phyloP scores from a whole-genome alignment of 108 stramenopile genomes.

The Pseudonitzschia pungens region DNA sequence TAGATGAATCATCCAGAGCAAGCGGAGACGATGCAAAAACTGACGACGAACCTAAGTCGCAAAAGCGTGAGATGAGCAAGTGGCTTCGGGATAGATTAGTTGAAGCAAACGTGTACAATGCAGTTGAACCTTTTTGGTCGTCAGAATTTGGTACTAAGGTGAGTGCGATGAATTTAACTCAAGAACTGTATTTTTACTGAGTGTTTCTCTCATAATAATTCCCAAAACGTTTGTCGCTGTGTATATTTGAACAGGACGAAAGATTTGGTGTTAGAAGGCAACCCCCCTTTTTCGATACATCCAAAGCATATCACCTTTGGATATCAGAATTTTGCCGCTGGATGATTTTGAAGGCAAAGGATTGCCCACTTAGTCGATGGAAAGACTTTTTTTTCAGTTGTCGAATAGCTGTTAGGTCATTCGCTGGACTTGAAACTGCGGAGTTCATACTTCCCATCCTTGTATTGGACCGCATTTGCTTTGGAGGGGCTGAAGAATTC shows the following conservation, averaged over 20 bases:
- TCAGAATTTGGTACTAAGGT: constrained; percentile 69
- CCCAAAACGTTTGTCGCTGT: not conserved
- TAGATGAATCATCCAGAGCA: constrained; percentile 44
- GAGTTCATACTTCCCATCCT: constrained; percentile 85
- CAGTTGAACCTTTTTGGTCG: constrained; percentile 85
- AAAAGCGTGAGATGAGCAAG: constrained; percentile 49
- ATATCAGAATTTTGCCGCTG: constrained; percentile 51
- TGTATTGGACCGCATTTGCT: constrained; percentile 78
- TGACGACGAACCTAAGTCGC: not conserved
- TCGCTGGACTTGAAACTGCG: constrained; percentile 58
- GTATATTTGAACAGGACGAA: not conserved
- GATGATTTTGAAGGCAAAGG: constrained; percentile 52
- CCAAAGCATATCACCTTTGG: constrained; percentile 69
- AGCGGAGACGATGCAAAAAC: constrained; percentile 4
- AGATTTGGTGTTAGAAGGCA: constrained; percentile 20
- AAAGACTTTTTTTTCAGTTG: constrained; percentile 70
- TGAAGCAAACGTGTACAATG: constrained; percentile 57
- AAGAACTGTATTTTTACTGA: not conserved
- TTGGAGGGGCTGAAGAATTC: constrained; percentile 62
- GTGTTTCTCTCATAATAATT: not conserved
- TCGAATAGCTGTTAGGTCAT: constrained; percentile 71
- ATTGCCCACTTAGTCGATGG: constrained; percentile 59
- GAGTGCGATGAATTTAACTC: constrained; percentile 6
- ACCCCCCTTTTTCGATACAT: constrained; percentile 73
- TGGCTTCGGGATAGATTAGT: constrained; percentile 65